phyloP scores from a whole-genome alignment of 345 rosid species.

The Balakata baccata region DNA sequence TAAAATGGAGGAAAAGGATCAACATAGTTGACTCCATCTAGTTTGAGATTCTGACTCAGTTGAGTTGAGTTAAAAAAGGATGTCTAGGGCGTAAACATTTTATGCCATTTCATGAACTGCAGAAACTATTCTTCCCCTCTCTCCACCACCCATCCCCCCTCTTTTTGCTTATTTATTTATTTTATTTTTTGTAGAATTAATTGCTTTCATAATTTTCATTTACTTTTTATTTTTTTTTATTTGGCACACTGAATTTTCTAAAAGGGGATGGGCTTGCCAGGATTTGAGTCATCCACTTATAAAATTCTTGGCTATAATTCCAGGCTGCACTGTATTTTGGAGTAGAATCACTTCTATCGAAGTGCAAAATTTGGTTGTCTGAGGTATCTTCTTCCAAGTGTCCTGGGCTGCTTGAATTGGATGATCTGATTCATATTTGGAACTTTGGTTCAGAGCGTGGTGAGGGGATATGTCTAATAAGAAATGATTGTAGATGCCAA shows the following conservation, averaged over 20 bases:
- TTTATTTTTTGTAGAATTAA: not conserved
- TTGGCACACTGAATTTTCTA: no score
- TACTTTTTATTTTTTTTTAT: not conserved
- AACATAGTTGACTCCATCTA: not conserved
- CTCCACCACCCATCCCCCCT: not conserved
- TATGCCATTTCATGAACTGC: not conserved
- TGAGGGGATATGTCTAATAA: slow-evolving; percentile 23
- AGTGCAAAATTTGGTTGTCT: slow-evolving; percentile 47
- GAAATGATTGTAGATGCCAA: slow-evolving; percentile 7
- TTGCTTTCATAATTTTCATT: not conserved
- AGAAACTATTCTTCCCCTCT: not conserved
- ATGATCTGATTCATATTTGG: slow-evolving; percentile 66
- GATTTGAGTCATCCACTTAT: not conserved
- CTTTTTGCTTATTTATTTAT: no score
- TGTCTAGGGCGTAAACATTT: not conserved
- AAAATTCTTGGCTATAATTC: not conserved
- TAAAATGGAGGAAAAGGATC: not conserved
- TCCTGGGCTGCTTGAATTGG: slow-evolving; percentile 27
- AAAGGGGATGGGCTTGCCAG: not conserved
- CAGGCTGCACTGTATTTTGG: slow-evolving; percentile 74
- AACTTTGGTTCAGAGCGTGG: slow-evolving; percentile 60
- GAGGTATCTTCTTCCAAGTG: slow-evolving; percentile 35
- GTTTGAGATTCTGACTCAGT: not conserved
- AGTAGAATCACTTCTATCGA: slow-evolving; percentile 48
- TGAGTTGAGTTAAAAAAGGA: not conserved